phyloP scores from a whole-genome alignment of 805 yeast species.

The Cyberlindnera euphorbiiphila region DNA sequence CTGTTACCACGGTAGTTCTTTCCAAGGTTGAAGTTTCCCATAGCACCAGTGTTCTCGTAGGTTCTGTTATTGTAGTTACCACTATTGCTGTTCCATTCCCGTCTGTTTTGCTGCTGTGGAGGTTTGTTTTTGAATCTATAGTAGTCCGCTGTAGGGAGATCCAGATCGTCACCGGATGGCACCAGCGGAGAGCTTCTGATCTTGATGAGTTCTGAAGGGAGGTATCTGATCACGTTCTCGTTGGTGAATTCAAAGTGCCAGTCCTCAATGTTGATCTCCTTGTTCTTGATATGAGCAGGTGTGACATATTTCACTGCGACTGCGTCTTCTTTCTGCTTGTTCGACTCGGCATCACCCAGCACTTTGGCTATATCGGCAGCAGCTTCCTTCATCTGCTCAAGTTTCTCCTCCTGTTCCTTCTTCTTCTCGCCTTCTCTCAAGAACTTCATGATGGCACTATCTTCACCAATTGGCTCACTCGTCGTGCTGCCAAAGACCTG shows the following conservation, averaged over 20 bases:
- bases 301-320: conserved; percentile 11
- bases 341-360: conserved; percentile 4
- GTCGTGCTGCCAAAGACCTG: background rate
- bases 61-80: conserved; percentile 9
- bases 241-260: conserved; percentile 18
- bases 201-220: conserved; percentile 21
- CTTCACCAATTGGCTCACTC: conserved; percentile 8
- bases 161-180: conserved; percentile 13
- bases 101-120: conserved; percentile 12
- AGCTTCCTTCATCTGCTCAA: conserved; percentile 4
- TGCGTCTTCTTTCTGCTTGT: conserved; percentile 7
- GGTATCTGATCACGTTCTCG: conserved; percentile 16
- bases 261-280: conserved; percentile 21
- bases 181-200: conserved; percentile 17
- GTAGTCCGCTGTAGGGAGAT: conserved; percentile 23
- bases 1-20: conserved; percentile 9
- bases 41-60: conserved; percentile 25
- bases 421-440: conserved; percentile 25
- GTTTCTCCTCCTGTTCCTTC: conserved; percentile 23
- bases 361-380: conserved; percentile 1
- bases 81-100: conserved; percentile 14
- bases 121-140: conserved; percentile 20
- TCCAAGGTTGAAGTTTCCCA: conserved; percentile 29
- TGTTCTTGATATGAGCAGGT: conserved; percentile 10
- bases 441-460: conserved; percentile 24